phyloP scores from a whole-genome alignment of 1,284 basidiomycete species.

The Cronartium quercuum region DNA sequence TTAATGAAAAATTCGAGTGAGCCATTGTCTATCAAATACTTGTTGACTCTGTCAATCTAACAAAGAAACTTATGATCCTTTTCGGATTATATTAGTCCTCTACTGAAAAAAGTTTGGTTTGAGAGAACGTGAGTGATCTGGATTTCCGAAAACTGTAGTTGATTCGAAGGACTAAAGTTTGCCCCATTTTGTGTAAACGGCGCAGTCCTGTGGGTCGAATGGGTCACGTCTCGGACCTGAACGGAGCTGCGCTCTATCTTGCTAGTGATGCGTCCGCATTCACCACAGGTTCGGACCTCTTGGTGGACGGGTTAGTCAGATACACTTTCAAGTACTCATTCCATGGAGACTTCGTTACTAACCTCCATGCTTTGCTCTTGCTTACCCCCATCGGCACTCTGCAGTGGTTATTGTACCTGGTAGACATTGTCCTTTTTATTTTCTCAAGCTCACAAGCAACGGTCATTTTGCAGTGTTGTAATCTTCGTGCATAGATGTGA shows the following conservation, averaged over 20 bases:
- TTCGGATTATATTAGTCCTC: background rate
- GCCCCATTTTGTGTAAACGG: background rate
- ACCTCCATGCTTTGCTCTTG: background rate
- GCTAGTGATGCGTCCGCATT: slow-evolving; percentile 27
- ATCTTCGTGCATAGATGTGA: no score
- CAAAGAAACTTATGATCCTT: background rate
- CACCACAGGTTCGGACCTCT: slow-evolving; percentile 25
- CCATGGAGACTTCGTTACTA: background rate
- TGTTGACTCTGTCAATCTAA: background rate
- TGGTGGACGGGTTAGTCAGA: slow-evolving; percentile 30
- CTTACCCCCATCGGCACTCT: background rate
- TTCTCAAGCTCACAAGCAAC: no score
- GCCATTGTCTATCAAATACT: background rate
- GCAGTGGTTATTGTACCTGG: slow-evolving; percentile 25
- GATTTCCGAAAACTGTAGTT: background rate
- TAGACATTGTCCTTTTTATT: background rate
- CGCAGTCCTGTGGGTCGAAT: slow-evolving; percentile 25
- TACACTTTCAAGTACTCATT: background rate
- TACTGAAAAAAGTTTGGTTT: slow-evolving; percentile 39
- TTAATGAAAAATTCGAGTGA: slow-evolving; percentile 40
- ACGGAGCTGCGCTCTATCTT: slow-evolving; percentile 34
- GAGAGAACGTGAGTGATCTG: slow-evolving; percentile 32
- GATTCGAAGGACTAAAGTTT: background rate
- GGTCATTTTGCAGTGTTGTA: no score
- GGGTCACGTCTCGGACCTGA: slow-evolving; percentile 35